phyloP scores from a whole-genome alignment of 345 rosid species.

The Eucalyptus viminalis region DNA sequence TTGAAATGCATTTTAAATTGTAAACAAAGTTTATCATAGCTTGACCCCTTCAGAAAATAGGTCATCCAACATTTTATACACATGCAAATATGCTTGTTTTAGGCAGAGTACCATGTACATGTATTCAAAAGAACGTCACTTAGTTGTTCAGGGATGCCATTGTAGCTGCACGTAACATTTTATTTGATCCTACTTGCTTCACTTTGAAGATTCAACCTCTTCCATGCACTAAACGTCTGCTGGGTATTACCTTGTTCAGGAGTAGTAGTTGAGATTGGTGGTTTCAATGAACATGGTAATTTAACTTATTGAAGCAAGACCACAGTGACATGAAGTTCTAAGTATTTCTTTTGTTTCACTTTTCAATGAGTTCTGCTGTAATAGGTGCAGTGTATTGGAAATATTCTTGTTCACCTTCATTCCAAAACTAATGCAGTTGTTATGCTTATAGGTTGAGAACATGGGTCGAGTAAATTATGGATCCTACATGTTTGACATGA shows the following conservation, averaged over 20 bases:
- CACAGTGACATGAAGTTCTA: not conserved
- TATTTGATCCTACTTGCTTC: not conserved
- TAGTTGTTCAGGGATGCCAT: not conserved
- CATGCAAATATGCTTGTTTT: not conserved
- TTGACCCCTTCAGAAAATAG: not conserved
- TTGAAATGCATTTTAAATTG: not conserved
- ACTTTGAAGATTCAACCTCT: not conserved
- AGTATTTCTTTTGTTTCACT: not conserved
- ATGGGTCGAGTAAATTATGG: slow-evolving; percentile 93
- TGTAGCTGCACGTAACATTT: not conserved
- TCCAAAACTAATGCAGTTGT: not conserved
- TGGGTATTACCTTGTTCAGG: not conserved
- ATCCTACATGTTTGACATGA: slow-evolving; percentile 57
- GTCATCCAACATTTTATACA: not conserved
- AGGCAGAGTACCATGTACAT: not conserved
- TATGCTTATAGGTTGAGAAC: slow-evolving; percentile 66
- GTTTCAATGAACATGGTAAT: not conserved
- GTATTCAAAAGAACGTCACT: not conserved
- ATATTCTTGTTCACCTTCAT: not conserved
- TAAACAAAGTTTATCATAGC: not conserved
- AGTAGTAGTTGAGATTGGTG: not conserved
- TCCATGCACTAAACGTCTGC: not conserved
- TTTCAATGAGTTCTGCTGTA: not conserved
- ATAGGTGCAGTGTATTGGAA: not conserved
- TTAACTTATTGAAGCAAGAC: not conserved